Base-by-base conservation (phyloP, 768 basidiomycete genomes). In the Termitomyces sp. region DNA sequence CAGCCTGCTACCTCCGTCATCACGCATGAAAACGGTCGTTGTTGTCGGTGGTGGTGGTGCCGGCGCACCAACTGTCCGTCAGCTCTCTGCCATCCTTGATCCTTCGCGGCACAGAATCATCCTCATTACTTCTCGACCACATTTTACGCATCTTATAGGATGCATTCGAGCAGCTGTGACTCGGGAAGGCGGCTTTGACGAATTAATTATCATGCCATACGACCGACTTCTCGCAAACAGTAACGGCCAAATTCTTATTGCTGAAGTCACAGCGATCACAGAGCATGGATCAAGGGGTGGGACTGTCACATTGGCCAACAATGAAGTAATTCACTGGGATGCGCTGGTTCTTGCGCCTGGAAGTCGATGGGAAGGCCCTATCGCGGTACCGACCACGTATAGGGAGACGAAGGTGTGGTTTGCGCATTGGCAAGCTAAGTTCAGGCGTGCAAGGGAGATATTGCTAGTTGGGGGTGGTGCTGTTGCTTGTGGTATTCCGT, bases 281-380 rank as follows among this genome's bases (percentile, higher is more conserved):
- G 62, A 70, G 26, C 54, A 70, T 26, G 68, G 63, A 10, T 58
- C 66, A 9, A 75, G 76, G n/a, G 81, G 81, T 0, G 73, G 78
- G 0, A 57, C 65, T 22, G 75, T 89, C 6, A 70, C 77, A 6
- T 75, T 90, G 9, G 74, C 72, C 9, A 70, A 72, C 59, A 84
- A 83, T 35, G 76, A 83, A 51, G 66, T 65, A 20, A 58, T 88
- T 13, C 66, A 69, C 8, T 90, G 83, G 67, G 76, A 77, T 12
- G 69, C 79, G 22, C 80, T 90, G 44, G 75, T 90, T 38, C 68
- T 90, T 35, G 79, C 85, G 0, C 74, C 86, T 2, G 88, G 88
- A 1, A 77, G 75, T 42, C 68, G 61, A 4, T 89, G 83, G 83
- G 65, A 69, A 13, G 84, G 80, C 0, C 80, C 81, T 0, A 46